phyloP scores from a whole-genome alignment of 352 stramenopile genomes.

The Phytophthora fragariaefolia region DNA sequence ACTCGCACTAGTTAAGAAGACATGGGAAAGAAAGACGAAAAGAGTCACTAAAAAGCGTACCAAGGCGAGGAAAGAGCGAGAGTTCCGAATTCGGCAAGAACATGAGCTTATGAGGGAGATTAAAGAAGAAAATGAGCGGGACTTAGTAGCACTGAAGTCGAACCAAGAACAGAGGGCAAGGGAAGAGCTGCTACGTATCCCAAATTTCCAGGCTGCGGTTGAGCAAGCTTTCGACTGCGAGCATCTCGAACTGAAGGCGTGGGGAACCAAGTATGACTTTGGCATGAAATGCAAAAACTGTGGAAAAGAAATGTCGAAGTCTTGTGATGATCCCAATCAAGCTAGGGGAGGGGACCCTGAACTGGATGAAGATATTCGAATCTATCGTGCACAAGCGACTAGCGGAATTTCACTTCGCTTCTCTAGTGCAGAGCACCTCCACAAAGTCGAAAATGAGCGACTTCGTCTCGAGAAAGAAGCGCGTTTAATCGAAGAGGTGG shows the following conservation, averaged over 20 bases:
- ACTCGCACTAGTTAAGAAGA: constrained; percentile 69
- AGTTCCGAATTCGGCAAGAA: constrained; percentile 64
- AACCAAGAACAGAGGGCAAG: constrained; percentile 37
- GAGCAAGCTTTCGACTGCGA: constrained; percentile 57
- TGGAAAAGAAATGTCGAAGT: constrained; percentile 70
- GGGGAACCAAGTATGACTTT: constrained; percentile 68
- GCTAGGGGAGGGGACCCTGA: constrained; percentile 47
- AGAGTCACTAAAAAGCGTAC: constrained; percentile 52
- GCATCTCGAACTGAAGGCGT: constrained; percentile 65
- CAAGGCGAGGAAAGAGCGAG: constrained; percentile 51
- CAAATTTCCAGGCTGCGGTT: constrained; percentile 59
- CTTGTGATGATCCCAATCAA: constrained; percentile 61
- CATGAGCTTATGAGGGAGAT: constrained; percentile 49
- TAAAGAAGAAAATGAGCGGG: constrained; percentile 36
- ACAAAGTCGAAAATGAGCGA: constrained; percentile 61
- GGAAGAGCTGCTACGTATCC: constrained; percentile 60
- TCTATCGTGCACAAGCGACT: constrained; percentile 55
- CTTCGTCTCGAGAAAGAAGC: constrained; percentile 78
- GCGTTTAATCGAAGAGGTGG: constrained; percentile 51
- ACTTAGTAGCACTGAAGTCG: constrained; percentile 38
- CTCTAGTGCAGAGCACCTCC: constrained; percentile 43
- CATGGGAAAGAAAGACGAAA: constrained; percentile 71
- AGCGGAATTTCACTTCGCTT: constrained; percentile 51
- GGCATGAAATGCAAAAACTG: constrained; percentile 69
- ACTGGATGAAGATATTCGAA: constrained; percentile 58